Base-by-base conservation (phyloP, 441 rosid species). In the Gossypium schwendimanii region DNA sequence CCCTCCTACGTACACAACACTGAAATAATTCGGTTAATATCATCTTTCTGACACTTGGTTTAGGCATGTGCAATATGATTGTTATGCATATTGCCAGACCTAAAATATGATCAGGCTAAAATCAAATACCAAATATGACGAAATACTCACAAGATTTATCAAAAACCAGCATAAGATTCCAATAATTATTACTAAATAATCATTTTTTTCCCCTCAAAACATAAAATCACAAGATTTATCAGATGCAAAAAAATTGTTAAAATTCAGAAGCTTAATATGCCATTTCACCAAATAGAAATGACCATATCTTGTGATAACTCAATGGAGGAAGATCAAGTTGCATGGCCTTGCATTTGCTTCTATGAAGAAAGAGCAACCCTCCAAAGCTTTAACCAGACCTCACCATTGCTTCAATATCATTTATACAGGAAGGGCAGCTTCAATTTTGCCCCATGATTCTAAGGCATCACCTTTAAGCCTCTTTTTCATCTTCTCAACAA, bases 371-470 rank as follows among this genome's bases (percentile, higher is more conserved):
- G 69, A 55, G 67, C 31, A n/a, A 75, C 75, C 4, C 60, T 20
- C 23, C 28, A 9, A 21, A 20, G 33, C 58, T 63, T 62, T 69
- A 60, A 52, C 70, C 55, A 53, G 36, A 52, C 67, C 61, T 78
- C 73, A 45, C 62, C 76, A 15, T 36, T 44, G 55, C 72, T 59
- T 75, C 69, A 31, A 6, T 28, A 28, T 6, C 41, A 39, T 52
- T 45, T 72, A 78, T 31, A 79, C 5, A 61, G 76, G 82, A 63
- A 76, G 70, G 50, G 75, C 31, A 14, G 80, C 73, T 70, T 76
- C 82, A 41, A 80, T 70, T 69, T 80, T 73, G 2, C 67, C 78
- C 82, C 82, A 76, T 3, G 82, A 76, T 45, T 70, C 70, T 4
- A 76, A 12, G 8, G 82, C 75, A n/a, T 64, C 33, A 24, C 78